These are phyloP conservation scores for Globisporangium recalcitrans DNA, from an alignment of 352 stramenopile species.

Conservation along the genomic window DNA sequence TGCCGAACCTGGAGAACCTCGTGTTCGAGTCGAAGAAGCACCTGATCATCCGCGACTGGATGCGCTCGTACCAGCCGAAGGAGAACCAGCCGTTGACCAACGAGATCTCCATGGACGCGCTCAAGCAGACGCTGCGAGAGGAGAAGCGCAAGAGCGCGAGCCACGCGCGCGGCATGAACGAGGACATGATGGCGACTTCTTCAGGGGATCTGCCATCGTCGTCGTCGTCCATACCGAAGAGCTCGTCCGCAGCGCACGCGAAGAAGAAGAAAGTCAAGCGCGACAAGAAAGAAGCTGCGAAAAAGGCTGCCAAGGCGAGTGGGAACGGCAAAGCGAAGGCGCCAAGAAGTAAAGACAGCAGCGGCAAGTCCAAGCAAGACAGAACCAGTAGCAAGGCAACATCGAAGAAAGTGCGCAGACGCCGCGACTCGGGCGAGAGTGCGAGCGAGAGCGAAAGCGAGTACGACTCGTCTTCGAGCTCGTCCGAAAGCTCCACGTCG, in stretches of 20 bases:
- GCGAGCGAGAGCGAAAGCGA: slow-evolving; percentile 27
- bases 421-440: slow-evolving; percentile 19
- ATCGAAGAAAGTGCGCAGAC: background rate
- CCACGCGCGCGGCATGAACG: slow-evolving; percentile 39
- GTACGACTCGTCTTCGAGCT: slow-evolving; percentile 27
- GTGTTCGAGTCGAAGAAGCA: slow-evolving; percentile 55
- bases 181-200: slow-evolving; percentile 26
- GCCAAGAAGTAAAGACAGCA: slow-evolving; percentile 8
- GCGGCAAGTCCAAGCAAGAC: slow-evolving; percentile 8
- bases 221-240: background rate
- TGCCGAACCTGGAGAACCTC: slow-evolving; percentile 54
- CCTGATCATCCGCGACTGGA: slow-evolving; percentile 66
- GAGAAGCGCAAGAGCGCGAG: slow-evolving; percentile 46
- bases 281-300: slow-evolving; percentile 16
- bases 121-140: slow-evolving; percentile 36
- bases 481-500: slow-evolving; percentile 13
- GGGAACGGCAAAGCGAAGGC: slow-evolving; percentile 17
- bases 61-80: slow-evolving; percentile 49
- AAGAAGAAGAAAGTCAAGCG: slow-evolving; percentile 23
- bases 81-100: slow-evolving; percentile 45
- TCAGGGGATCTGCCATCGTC: background rate
- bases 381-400: slow-evolving; percentile 11
- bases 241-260: slow-evolving; percentile 1
- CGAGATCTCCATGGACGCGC: slow-evolving; percentile 54
- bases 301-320: background rate